These are phyloP conservation scores for Entomortierella beljakovae DNA, from an alignment of 192 early-diverging fungal genomes.

Conservation along the genomic window DNA sequence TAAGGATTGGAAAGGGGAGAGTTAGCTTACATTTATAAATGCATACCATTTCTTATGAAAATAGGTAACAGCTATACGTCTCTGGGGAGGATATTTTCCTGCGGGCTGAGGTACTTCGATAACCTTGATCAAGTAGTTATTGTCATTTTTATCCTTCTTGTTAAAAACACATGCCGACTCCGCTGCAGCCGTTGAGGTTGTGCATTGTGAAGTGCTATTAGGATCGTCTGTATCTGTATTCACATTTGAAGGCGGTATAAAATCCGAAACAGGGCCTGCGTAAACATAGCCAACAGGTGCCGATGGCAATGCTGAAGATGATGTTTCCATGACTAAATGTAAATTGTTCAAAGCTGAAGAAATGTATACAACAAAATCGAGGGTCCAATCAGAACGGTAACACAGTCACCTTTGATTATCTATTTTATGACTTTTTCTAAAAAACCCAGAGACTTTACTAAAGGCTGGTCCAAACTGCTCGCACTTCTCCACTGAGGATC, in stretches of 20 bases:
- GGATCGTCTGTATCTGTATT: background rate
- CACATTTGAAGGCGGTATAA: constrained; percentile 4
- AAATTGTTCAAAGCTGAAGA: background rate
- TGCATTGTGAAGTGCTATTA: background rate
- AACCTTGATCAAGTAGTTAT: constrained; percentile 35
- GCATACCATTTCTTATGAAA: constrained; percentile 52
- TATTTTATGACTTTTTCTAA: constrained; percentile 40
- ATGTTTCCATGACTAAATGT: constrained; percentile 6
- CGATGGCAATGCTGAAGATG: constrained; percentile 2
- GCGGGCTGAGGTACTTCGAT: constrained; percentile 46
- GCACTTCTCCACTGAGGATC: constrained; percentile 59
- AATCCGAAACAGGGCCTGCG: constrained; percentile 35
- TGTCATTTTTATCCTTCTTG: constrained; percentile 1
- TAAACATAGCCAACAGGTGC: constrained; percentile 20
- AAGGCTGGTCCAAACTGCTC: constrained; percentile 62
- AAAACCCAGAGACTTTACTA: constrained; percentile 58
- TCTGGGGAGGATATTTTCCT: constrained; percentile 40
- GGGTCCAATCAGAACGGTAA: background rate
- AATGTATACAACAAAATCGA: background rate
- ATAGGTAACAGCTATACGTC: constrained; percentile 35
- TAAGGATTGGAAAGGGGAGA: background rate
- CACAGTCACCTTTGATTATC: background rate
- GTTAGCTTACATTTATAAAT: constrained; percentile 42
- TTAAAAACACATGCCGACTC: background rate
- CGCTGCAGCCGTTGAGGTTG: background rate